A percentile compares a stretch with the other conserved stretches of the same genome.
phyloP scores from a whole-genome alignment of 176 grass and related monocot species.

The Canna indica region DNA sequence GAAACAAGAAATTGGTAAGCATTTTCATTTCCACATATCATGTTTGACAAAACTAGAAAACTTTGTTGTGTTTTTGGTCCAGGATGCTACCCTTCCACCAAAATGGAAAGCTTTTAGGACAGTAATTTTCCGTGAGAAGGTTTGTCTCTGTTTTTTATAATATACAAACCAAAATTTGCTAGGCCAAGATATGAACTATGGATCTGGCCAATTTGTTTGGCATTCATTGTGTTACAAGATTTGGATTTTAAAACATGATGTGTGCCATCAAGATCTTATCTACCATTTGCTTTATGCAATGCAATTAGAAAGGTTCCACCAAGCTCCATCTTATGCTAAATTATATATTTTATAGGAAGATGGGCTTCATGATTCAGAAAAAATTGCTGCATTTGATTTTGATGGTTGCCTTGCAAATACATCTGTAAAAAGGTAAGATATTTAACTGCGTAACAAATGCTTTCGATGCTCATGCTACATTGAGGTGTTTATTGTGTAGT shows the following conservation, averaged over 20 bases:
- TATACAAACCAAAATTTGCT: not conserved
- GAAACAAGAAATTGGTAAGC: not conserved
- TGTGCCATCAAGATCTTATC: not conserved
- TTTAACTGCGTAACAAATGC: not conserved
- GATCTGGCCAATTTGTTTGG: not conserved
- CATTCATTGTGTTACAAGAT: not conserved
- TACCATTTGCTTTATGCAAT: not conserved
- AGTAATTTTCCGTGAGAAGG: slow-evolving; percentile 69
- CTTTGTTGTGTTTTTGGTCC: not conserved
- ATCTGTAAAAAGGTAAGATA: slow-evolving; percentile 53
- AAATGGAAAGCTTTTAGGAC: slow-evolving; percentile 74
- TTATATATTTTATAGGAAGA: slow-evolving; percentile 35
- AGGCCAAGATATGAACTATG: not conserved
- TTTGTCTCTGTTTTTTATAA: slow-evolving; percentile 14
- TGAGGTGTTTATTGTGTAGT: not conserved
- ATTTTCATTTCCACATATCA: not conserved
- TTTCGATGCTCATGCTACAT: not conserved
- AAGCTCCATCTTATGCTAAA: slow-evolving; percentile 6
- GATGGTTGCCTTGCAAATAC: slow-evolving; percentile 85
- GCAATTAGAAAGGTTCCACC: not conserved
- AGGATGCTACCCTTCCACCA: slow-evolving; percentile 54
- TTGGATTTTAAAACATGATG: not conserved
- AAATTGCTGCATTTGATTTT: slow-evolving; percentile 98
- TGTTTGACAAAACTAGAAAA: not conserved
- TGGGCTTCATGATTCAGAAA: slow-evolving; percentile 60